Evolutionary conservation across 2,329 filamentous ascomycete genomes (phyloP).

Genomic region (Lachnellula arida): DNA sequence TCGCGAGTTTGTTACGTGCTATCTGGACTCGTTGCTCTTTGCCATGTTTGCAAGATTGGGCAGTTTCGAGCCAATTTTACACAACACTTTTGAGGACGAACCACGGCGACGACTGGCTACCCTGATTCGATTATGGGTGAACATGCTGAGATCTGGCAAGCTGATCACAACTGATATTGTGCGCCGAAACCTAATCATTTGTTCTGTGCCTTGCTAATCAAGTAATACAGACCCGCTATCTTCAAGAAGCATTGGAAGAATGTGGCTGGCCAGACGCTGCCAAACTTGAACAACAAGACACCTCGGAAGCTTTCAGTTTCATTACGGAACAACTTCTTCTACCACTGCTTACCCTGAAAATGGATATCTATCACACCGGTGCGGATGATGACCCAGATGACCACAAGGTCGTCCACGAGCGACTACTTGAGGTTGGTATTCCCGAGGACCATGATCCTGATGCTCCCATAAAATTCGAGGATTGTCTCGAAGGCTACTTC

Average conservation of each 20-base stretch:
- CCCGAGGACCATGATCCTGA: constrained; percentile 59
- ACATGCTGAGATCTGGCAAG: constrained; percentile 78
- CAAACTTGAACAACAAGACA: constrained; percentile 80
- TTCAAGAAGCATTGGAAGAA: constrained; percentile 76
- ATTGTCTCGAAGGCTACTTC: constrained; percentile 91
- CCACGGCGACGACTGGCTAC: constrained; percentile 67
- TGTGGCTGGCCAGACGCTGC: constrained; percentile 87
- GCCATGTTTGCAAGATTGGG: constrained; percentile 91
- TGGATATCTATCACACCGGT: constrained; percentile 91
- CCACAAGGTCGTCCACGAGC: constrained; percentile 91
- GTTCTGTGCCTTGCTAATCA: constrained; percentile 12
- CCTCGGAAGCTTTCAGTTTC: constrained; percentile 92
- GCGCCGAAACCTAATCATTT: constrained; percentile 27
- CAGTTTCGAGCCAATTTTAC: constrained; percentile 89
- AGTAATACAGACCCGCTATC: constrained; percentile 61
- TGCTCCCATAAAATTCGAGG: constrained; percentile 73
- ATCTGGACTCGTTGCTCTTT: constrained; percentile 84
- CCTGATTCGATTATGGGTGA: constrained; percentile 84
- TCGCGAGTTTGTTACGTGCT: constrained; percentile 83
- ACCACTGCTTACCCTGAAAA: constrained; percentile 83
- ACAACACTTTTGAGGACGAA: constrained; percentile 70
- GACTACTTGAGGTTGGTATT: constrained; percentile 87
- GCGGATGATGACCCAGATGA: constrained; percentile 79
- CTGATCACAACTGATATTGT: constrained; percentile 83
- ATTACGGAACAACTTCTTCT: constrained; percentile 86